phyloP scores from a whole-genome alignment of 345 rosid genomes.

The Arabidopsis thaliana region TAIR10.1 NC_003074.8:14867501-14868000 shows the following conservation, averaged over 20 bases:
- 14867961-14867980: conserved; percentile 2
- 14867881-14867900: not conserved
- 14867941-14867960: not conserved
- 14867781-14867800: not conserved
- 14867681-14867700: not conserved
- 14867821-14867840: not conserved
- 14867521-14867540: not conserved
- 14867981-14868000: not conserved
- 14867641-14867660: no score
- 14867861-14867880: not conserved
- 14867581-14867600: not conserved
- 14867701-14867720: not conserved
- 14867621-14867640: not conserved
- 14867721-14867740: not conserved
- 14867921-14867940: not conserved
- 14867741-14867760: not conserved
- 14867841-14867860: not conserved
- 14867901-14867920: not conserved
- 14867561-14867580: not conserved
- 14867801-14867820: not conserved
- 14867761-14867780: not conserved
- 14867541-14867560: not conserved
- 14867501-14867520: not conserved
- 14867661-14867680: not conserved
- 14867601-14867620: not conserved